These are phyloP conservation scores for Trypanosoma brucei DNA, from an alignment of 208 protist species.

Conservation along the genomic window DNA sequence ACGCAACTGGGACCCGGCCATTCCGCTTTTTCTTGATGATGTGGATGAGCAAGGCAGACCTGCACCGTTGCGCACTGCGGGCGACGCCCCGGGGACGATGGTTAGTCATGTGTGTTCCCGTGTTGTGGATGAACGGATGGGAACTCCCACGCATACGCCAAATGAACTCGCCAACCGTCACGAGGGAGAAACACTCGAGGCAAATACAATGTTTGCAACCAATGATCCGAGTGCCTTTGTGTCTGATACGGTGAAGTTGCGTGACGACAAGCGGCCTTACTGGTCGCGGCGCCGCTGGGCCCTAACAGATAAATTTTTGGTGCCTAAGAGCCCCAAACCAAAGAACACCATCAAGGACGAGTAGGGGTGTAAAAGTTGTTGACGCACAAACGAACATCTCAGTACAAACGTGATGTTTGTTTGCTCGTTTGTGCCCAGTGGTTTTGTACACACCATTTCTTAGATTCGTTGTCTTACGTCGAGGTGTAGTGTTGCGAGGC, in stretches of 20 bases:
- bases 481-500: too few species aligned
- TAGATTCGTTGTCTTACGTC: too few species aligned
- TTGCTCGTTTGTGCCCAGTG: too few species aligned
- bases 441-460: too few species aligned
- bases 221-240: conserved; percentile 80
- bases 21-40: conserved; percentile 86
- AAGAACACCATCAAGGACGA: conserved; percentile 90
- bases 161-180: conserved; percentile 56
- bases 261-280: conserved; percentile 46
- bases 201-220: conserved; percentile 81
- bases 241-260: conserved; percentile 26
- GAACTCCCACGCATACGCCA: conserved; percentile 26
- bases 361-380: conserved; percentile 12
- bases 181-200: conserved; percentile 61
- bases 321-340: conserved; percentile 71
- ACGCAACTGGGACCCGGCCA: conserved; percentile 84
- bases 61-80: conserved; percentile 15
- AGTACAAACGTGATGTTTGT: too few species aligned
- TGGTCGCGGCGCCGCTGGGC: conserved; percentile 85
- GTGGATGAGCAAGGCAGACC: conserved; percentile 70
- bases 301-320: conserved; percentile 81
- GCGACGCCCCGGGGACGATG: background rate
- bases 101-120: conserved; percentile 21
- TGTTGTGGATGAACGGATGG: conserved; percentile 51
- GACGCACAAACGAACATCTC: background rate